Evolutionary conservation across 768 basidiomycete species (phyloP).

Genomic region (Lyophyllum shimeji): DNA sequence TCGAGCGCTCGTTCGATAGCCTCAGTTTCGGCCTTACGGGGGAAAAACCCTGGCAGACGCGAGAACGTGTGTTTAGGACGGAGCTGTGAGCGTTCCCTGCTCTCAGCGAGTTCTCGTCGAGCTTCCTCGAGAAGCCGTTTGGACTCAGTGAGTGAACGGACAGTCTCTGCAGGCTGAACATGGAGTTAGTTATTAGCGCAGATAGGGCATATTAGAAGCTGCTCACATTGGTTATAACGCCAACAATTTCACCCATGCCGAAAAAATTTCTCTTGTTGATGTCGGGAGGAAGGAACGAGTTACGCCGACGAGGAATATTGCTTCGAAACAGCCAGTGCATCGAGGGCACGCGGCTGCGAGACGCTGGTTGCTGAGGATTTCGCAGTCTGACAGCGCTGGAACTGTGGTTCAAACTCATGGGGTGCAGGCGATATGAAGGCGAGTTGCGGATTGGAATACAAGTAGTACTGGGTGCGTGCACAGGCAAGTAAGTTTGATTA

Average conservation of each 20-base stretch:
- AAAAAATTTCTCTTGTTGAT: conserved; percentile 72
- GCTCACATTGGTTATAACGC: conserved; percentile 73
- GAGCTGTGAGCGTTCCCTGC: conserved; percentile 61
- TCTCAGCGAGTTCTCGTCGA: conserved; percentile 70
- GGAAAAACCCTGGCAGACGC: conserved; percentile 71
- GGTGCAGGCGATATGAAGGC: conserved; percentile 2
- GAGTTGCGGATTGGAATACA: conserved; percentile 9
- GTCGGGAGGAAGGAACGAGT: conserved; percentile 58
- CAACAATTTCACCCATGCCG: conserved; percentile 76
- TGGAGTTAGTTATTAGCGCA: neutral
- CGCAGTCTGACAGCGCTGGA: conserved; percentile 25
- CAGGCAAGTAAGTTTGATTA: conserved; percentile 9
- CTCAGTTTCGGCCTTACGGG: conserved; percentile 63
- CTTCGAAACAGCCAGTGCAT: conserved; percentile 77
- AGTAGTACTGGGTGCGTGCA: conserved; percentile 1
- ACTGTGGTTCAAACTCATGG: conserved; percentile 23
- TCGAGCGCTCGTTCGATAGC: conserved; percentile 66
- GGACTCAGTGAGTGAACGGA: conserved; percentile 79
- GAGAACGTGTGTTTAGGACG: conserved; percentile 78
- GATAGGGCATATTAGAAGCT: neutral
- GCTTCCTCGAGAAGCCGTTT: conserved; percentile 76
- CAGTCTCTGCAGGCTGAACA: conserved; percentile 70
- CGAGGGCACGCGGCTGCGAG: conserved; percentile 31
- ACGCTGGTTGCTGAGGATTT: conserved; percentile 21
- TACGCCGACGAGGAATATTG: conserved; percentile 67